phyloP scores from a whole-genome alignment of 2,329 filamentous ascomycete genomes.

The Ceratocystiopsis sp. region DNA sequence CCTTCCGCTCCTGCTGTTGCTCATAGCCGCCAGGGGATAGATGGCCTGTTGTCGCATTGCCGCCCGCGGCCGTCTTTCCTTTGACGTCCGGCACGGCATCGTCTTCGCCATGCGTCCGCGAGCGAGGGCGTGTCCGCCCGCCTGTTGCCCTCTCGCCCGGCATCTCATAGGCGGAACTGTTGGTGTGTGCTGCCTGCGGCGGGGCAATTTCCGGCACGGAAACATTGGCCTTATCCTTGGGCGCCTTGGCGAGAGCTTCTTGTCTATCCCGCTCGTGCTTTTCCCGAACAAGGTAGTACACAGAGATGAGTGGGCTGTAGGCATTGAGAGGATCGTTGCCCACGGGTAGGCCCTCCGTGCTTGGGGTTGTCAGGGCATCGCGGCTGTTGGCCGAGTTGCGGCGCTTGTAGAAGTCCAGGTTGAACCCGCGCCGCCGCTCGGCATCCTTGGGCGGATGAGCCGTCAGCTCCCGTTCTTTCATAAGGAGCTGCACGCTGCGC shows the following conservation, averaged over 20 bases:
- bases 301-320: slow-evolving; percentile 77
- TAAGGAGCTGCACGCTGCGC: slow-evolving; percentile 54
- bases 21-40: slow-evolving; percentile 27
- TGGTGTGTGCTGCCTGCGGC: slow-evolving; percentile 79
- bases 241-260: slow-evolving; percentile 24
- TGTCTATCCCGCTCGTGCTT: slow-evolving; percentile 66
- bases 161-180: slow-evolving; percentile 70
- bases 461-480: slow-evolving; percentile 43
- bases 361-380: slow-evolving; percentile 73
- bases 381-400: slow-evolving; percentile 77
- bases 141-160: slow-evolving; percentile 76
- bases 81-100: slow-evolving; percentile 50
- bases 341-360: slow-evolving; percentile 65
- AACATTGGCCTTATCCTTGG: slow-evolving; percentile 24
- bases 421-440: slow-evolving; percentile 77
- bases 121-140: slow-evolving; percentile 65
- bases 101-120: slow-evolving; percentile 88
- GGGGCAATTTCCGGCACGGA: slow-evolving; percentile 57
- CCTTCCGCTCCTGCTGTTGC: slow-evolving; percentile 59
- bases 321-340: slow-evolving; percentile 83
- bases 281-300: slow-evolving; percentile 93
- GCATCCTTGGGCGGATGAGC: slow-evolving; percentile 40
- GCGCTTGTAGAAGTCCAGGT: slow-evolving; percentile 92
- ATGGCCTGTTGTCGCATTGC: slow-evolving; percentile 31
- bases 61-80: slow-evolving; percentile 35